Percentiles rank a stretch among this genome's conserved stretches.
Conservation (phyloP, 345 rosid genomes). For the Atalantia buxifolia region DNA sequence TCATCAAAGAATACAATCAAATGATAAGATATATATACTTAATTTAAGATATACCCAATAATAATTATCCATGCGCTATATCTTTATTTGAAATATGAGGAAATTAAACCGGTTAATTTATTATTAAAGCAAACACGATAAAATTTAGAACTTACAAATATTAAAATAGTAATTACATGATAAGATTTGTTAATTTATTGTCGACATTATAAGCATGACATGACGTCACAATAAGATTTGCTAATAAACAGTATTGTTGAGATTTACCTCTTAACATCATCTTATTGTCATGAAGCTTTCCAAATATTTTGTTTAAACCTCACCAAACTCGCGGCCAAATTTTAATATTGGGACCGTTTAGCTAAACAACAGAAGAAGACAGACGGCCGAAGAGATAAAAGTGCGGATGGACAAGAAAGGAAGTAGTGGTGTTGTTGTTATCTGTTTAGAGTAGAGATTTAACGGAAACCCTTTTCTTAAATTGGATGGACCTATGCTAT, state of each 20-base stretch:
- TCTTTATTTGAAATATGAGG: accelerated
- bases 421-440: constrained; percentile 1
- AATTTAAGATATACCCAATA: too few species aligned
- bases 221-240: too few species aligned
- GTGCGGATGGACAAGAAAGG: not conserved
- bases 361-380: not conserved
- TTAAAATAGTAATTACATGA: too few species aligned
- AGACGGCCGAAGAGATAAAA: not conserved
- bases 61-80: too few species aligned
- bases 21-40: accelerated
- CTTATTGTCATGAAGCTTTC: not conserved
- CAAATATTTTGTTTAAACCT: not conserved
- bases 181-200: too few species aligned
- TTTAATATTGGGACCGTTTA: not conserved
- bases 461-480: not conserved
- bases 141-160: too few species aligned
- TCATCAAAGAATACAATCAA: too few species aligned
- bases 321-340: not conserved
- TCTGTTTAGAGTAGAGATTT: constrained; percentile 7
- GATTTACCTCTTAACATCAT: not conserved
- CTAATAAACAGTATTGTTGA: too few species aligned
- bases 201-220: too few species aligned
- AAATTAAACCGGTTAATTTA: too few species aligned
- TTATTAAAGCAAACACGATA: too few species aligned
- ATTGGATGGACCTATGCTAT: not conserved